Percentiles rank a stretch among this genome's conserved stretches.
phyloP scores from a whole-genome alignment of 345 rosid genomes.

The Acer negundo region DNA sequence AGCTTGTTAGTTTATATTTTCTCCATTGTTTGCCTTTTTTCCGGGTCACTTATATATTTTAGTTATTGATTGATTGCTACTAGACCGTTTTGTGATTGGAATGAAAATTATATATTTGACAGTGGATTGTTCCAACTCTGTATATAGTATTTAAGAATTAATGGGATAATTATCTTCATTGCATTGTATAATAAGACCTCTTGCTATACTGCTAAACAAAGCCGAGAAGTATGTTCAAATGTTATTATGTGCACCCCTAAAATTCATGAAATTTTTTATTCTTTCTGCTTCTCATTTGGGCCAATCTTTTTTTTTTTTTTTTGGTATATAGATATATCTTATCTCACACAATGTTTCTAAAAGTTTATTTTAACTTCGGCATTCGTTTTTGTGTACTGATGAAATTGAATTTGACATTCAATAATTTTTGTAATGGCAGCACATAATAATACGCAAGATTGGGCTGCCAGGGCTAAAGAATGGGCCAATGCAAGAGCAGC shows the following conservation, averaged over 20 bases:
- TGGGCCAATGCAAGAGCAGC: constrained; percentile 77
- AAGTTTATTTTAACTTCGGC: neutral
- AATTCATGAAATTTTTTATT: neutral
- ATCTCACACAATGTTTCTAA: neutral
- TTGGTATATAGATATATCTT: too few relatives aligned
- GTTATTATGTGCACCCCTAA: too few relatives aligned
- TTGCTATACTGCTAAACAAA: too few relatives aligned
- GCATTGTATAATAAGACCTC: too few relatives aligned
- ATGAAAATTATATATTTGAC: neutral
- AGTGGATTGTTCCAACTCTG: neutral
- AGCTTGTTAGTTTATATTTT: neutral
- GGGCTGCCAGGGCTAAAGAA: constrained; percentile 97
- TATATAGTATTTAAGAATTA: neutral
- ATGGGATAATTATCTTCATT: neutral
- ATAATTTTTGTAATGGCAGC: constrained; percentile 36
- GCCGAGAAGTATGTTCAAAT: too few relatives aligned
- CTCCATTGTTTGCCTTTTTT: neutral
- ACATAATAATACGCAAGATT: constrained; percentile 66
- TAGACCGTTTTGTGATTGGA: neutral
- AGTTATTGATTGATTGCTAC: neutral
- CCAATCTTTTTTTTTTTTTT: neutral
- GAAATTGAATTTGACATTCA: constrained; percentile 19
- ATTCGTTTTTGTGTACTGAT: constrained; percentile 7
- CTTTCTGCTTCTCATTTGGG: neutral
- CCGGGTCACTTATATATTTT: neutral